phyloP scores from a whole-genome alignment of 257 asterid genomes.

The Leptodermis oblonga region DNA sequence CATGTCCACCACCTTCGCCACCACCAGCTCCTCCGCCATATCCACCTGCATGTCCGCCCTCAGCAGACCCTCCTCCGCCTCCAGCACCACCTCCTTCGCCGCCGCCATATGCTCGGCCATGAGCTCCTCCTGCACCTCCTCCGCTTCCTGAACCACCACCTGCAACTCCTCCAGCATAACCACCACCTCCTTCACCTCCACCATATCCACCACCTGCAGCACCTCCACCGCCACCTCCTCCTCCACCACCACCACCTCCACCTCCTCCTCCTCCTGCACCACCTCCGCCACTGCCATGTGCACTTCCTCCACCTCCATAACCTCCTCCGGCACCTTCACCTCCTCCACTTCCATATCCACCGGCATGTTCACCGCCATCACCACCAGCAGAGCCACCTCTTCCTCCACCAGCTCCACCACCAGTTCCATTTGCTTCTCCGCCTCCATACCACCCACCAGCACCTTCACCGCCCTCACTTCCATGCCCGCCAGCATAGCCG shows the following conservation, averaged over 20 bases:
- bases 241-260: slow-evolving; percentile 43
- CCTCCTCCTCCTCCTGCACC: slow-evolving; percentile 46
- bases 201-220: slow-evolving; percentile 33
- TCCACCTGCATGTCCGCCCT: slow-evolving; percentile 39
- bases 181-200: slow-evolving; percentile 38
- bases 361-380: slow-evolving; percentile 22
- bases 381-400: slow-evolving; percentile 21
- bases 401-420: slow-evolving; percentile 37
- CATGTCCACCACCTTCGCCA: slow-evolving; percentile 41
- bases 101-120: slow-evolving; percentile 51
- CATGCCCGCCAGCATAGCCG: slow-evolving; percentile 24
- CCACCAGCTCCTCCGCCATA: slow-evolving; percentile 42
- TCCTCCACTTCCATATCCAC: slow-evolving; percentile 29
- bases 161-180: slow-evolving; percentile 33
- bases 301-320: slow-evolving; percentile 22
- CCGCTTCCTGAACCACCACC: slow-evolving; percentile 53
- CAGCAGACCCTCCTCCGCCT: slow-evolving; percentile 52
- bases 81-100: slow-evolving; percentile 57
- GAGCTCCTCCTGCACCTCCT: slow-evolving; percentile 43
- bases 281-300: slow-evolving; percentile 34
- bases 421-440: slow-evolving; percentile 21
- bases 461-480: slow-evolving; percentile 30
- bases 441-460: slow-evolving; percentile 32
- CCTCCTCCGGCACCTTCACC: slow-evolving; percentile 31
- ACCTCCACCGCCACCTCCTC: slow-evolving; percentile 55